These are phyloP conservation scores for Fusarium verticillioides DNA, from an alignment of 2,329 filamentous ascomycete genomes.

Conservation along the genomic window DNA sequence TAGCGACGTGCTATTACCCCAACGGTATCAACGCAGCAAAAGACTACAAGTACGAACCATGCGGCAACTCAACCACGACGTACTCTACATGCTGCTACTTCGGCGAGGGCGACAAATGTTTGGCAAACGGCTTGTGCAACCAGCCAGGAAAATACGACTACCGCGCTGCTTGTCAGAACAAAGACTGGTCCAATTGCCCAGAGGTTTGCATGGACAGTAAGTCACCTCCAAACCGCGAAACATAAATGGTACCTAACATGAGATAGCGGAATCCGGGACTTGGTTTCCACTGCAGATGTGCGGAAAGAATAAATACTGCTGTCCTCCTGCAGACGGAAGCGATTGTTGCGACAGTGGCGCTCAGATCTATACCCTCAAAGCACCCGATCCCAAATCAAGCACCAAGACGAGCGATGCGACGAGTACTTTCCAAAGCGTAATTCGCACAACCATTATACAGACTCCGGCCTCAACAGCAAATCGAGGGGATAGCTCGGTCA, in stretches of 20 bases:
- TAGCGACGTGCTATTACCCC: conserved; percentile 37
- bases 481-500: not conserved
- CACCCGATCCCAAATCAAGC: not conserved
- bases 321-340: conserved; percentile 17
- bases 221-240: not conserved
- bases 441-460: not conserved
- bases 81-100: conserved; percentile 41
- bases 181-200: conserved; percentile 38
- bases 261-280: conserved; percentile 12
- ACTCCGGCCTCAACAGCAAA: not conserved
- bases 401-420: not conserved
- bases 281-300: conserved; percentile 29
- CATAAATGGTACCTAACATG: not conserved
- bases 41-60: conserved; percentile 40
- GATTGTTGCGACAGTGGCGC: conserved; percentile 35
- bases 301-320: conserved; percentile 38
- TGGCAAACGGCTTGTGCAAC: conserved; percentile 36
- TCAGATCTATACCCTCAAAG: conserved; percentile 23
- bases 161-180: conserved; percentile 37
- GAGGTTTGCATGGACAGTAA: conserved; percentile 36
- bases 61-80: conserved; percentile 21
- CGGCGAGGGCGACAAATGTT: conserved; percentile 36
- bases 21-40: conserved; percentile 33
- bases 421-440: not conserved
- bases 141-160: conserved; percentile 28